Percentiles rank a stretch among this genome's conserved stretches.
Conservation (phyloP, 352 stramenopile species). For the Pythium angustatum region DNA sequence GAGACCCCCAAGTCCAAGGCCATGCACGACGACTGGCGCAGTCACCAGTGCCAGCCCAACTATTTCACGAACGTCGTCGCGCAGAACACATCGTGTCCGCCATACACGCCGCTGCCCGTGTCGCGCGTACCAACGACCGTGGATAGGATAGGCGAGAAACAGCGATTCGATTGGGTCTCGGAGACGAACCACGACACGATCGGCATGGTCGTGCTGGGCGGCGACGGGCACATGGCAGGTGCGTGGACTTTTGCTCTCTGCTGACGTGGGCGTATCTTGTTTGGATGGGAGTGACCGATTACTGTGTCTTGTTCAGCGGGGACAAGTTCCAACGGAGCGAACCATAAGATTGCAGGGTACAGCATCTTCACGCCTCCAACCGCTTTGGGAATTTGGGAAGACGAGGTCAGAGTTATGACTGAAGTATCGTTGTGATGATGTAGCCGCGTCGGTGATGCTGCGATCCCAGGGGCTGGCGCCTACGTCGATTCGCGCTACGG, state of each 20-base stretch:
- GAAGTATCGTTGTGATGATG: no score
- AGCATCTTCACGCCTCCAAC: background rate
- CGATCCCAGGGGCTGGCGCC: constrained; percentile 79
- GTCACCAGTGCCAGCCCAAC: constrained; percentile 85
- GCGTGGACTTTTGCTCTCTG: background rate
- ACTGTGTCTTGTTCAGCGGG: constrained; percentile 42
- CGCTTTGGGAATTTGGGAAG: background rate
- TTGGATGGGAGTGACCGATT: background rate
- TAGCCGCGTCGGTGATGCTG: constrained; percentile 88
- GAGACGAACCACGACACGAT: constrained; percentile 90
- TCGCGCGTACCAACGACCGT: constrained; percentile 18
- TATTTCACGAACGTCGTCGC: constrained; percentile 83
- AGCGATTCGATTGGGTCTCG: constrained; percentile 38
- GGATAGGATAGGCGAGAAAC: background rate
- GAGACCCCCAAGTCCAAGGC: constrained; percentile 59
- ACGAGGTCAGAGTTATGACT: background rate
- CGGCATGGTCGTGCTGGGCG: constrained; percentile 80
- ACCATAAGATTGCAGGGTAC: constrained; percentile 88
- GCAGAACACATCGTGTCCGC: constrained; percentile 74
- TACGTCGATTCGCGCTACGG: constrained; percentile 86
- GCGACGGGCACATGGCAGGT: constrained; percentile 67
- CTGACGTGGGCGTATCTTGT: background rate
- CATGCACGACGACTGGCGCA: constrained; percentile 58
- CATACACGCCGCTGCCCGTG: constrained; percentile 81
- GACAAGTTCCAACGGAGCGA: constrained; percentile 89